A percentile compares a stretch with the other conserved stretches of the same genome.
Conservation (phyloP, 2,329 filamentous ascomycete species). For the Fusarium piperis region DNA sequence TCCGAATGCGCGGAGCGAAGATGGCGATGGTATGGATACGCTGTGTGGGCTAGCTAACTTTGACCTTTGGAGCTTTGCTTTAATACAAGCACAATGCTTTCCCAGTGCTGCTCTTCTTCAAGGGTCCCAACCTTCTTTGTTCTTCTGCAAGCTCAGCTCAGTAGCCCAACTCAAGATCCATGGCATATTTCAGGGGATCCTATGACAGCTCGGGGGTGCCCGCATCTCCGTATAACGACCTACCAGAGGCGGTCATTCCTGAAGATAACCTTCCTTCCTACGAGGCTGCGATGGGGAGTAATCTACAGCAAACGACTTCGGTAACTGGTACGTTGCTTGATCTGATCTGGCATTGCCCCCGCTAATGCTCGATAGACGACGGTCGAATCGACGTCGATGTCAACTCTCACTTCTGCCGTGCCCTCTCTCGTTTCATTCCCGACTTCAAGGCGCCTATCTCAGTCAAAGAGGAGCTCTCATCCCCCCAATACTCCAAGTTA, state of each 20-base stretch:
- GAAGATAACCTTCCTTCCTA: constrained; percentile 20
- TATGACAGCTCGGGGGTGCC: not conserved
- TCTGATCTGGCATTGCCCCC: not conserved
- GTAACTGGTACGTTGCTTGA: constrained; percentile 6
- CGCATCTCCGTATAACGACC: constrained; percentile 15
- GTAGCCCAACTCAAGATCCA: not conserved
- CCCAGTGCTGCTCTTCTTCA: not conserved
- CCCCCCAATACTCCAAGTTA: not conserved
- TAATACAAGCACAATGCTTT: not conserved
- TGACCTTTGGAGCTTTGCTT: not conserved
- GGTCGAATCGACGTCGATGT: constrained; percentile 25
- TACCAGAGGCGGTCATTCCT: constrained; percentile 14
- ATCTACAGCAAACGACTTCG: constrained; percentile 8
- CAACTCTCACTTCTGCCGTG: constrained; percentile 24
- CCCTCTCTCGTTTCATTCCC: constrained; percentile 28
- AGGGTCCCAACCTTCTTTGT: not conserved
- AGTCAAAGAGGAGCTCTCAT: not conserved
- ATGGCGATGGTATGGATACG: not conserved
- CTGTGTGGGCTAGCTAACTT: not conserved
- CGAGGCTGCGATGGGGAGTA: constrained; percentile 2
- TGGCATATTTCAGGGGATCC: not conserved
- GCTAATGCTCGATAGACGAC: constrained; percentile 9
- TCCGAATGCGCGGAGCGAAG: not conserved
- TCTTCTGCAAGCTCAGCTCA: not conserved
- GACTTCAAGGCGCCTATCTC: constrained; percentile 14